Evolutionary conservation across 2,329 filamentous ascomycete genomes (phyloP).

Genomic region (Arthrobotrys pseudoclavata): DNA sequence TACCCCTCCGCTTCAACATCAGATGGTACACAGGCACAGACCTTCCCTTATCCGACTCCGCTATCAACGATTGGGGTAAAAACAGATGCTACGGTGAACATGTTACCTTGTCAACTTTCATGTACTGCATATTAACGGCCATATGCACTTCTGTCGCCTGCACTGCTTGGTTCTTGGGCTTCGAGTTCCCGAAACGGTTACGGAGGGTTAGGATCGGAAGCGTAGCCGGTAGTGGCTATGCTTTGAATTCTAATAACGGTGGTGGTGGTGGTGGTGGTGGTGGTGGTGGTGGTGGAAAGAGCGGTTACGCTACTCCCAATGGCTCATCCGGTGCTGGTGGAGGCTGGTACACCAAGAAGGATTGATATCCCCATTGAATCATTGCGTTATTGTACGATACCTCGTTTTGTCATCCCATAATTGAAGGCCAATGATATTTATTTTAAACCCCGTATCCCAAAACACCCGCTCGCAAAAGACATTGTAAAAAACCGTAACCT

Average conservation of each 20-base stretch:
- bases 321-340: conserved; percentile 12
- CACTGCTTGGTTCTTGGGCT: conserved; percentile 59
- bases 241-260: conserved; percentile 17
- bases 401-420: background rate
- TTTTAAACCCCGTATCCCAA: background rate
- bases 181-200: conserved; percentile 59
- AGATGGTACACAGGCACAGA: conserved; percentile 85
- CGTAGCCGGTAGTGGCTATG: conserved; percentile 47
- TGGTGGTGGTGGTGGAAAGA: conserved; percentile 10
- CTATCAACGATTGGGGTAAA: conserved; percentile 53
- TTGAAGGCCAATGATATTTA: background rate
- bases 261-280: conserved; percentile 17
- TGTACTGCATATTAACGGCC: conserved; percentile 60
- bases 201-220: conserved; percentile 46
- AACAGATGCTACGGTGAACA: conserved; percentile 60
- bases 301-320: conserved; percentile 14
- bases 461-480: conserved; percentile 51
- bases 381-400: conserved; percentile 4
- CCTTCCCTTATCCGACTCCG: conserved; percentile 69
- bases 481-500: conserved; percentile 12
- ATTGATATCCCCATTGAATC: conserved; percentile 16
- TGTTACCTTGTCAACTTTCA: conserved; percentile 55
- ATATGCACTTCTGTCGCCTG: conserved; percentile 58
- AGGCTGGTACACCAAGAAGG: conserved; percentile 58
- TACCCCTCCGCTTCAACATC: conserved; percentile 83